Base-by-base conservation (phyloP, 352 stramenopile genomes). In the Pythium aristosporum region DNA sequence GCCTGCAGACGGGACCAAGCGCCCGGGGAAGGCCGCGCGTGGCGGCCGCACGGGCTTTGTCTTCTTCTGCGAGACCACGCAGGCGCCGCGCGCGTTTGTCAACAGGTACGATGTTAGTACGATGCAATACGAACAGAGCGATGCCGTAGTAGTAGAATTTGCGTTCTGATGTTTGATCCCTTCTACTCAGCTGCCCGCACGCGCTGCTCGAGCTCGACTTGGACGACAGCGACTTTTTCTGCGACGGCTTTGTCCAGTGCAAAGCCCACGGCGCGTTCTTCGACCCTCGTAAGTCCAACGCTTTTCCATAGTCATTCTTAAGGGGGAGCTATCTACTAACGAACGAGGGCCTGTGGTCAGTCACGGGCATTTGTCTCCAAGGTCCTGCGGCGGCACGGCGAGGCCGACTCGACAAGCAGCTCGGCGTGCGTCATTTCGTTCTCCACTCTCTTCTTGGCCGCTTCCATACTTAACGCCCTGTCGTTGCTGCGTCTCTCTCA, bases 181-280 rank as follows among this genome's bases (percentile, higher is more conserved):
- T 18, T 47, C 12, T 48, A 36, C 20, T 54, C 47, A 87, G 79
- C 49, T 90, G 82, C 58, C 79, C 82, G 8, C 81, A 94, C 54
- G 83, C 85, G 44, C 68, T 77, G 57, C 64, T 92, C 59, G 82
- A 94, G 68, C 67, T 94, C 50, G 82, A 94, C 61, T 65, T 89
- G 51, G 81, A 91, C 67, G 85, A 92, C 74, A 82, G 76, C 68
- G 82, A 92, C 61, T 94, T 94, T 63, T 89, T 92, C 66, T 79
- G 68, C 55, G 77, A 90, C 69, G 82, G 82, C 13, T 90, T 92
- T 56, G 69, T 94, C 46, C 80, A 89, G 60, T 94, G 85, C 76
- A 94, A 94, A 59, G 81, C 73, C 3, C 85, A 94, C 64, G 85
- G 80, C 41, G 82, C 85, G 15, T 89, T 90, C 69, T 94, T 94